Evolutionary conservation across 805 yeast genomes (phyloP).

Genomic region (Saccharomycopsis guyanensis): DNA sequence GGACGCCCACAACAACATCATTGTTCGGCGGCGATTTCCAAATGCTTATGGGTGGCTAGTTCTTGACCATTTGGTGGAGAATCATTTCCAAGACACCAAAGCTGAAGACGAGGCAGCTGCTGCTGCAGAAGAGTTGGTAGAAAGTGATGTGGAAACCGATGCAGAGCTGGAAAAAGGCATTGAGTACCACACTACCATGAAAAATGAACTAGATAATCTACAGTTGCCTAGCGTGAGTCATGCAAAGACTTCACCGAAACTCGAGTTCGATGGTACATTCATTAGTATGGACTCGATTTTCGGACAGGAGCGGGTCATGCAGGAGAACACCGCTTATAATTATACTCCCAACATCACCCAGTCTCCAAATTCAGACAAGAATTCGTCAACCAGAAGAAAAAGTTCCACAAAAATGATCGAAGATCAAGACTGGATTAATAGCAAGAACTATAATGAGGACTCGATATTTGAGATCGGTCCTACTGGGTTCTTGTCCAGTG

Average conservation of each 20-base stretch:
- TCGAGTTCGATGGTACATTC: neutral
- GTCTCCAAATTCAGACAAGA: neutral
- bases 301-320: slow-evolving; percentile 1
- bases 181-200: neutral
- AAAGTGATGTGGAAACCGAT: neutral
- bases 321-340: slow-evolving; percentile 5
- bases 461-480: slow-evolving; percentile 21
- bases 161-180: neutral
- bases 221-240: slow-evolving; percentile 1
- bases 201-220: neutral
- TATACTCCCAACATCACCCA: slow-evolving; percentile 3
- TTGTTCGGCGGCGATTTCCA: slow-evolving; percentile 62
- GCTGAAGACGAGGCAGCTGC: neutral
- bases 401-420: neutral
- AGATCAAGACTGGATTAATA: slow-evolving; percentile 19
- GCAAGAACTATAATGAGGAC: slow-evolving; percentile 20
- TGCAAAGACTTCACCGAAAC: slow-evolving; percentile 5
- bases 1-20: slow-evolving; percentile 71
- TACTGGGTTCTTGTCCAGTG: slow-evolving; percentile 18
- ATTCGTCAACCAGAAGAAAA: neutral
- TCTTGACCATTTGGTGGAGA: slow-evolving; percentile 56
- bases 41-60: slow-evolving; percentile 86
- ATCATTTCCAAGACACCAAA: slow-evolving; percentile 39
- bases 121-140: neutral
- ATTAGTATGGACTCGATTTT: slow-evolving; percentile 7